Evolutionary conservation across 2,329 filamentous ascomycete species (phyloP).

Genomic region (Colletotrichum tropicicola): DNA sequence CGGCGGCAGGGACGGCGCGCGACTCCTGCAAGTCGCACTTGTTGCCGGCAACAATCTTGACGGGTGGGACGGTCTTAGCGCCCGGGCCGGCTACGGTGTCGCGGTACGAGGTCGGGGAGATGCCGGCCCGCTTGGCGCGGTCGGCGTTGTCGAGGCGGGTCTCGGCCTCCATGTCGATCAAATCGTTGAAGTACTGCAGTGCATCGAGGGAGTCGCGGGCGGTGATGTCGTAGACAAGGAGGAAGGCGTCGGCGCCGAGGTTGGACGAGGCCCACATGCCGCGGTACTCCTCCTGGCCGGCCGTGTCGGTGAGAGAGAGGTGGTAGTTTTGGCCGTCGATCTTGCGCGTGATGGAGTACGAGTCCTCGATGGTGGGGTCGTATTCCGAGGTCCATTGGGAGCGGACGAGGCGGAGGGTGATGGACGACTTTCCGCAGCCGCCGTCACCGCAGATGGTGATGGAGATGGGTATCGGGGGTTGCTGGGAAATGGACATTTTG

Average conservation of each 20-base stretch:
- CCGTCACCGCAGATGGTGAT: conserved; percentile 90
- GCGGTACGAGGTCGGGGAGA: conserved; percentile 40
- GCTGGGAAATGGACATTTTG: conserved; percentile 34
- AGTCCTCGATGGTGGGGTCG: conserved; percentile 84
- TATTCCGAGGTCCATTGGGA: conserved; percentile 87
- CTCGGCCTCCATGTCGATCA: conserved; percentile 86
- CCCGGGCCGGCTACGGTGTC: conserved; percentile 43
- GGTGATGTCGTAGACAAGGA: conserved; percentile 90
- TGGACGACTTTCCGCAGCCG: conserved; percentile 85
- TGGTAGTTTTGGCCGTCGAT: conserved; percentile 85
- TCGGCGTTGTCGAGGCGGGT: conserved; percentile 70
- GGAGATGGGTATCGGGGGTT: conserved; percentile 65
- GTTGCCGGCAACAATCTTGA: conserved; percentile 87
- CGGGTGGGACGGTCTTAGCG: conserved; percentile 68
- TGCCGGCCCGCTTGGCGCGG: conserved; percentile 55
- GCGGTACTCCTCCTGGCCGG: conserved; percentile 90
- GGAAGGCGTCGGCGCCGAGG: conserved; percentile 81
- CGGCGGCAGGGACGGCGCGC: conserved; percentile 73
- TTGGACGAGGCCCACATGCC: conserved; percentile 86
- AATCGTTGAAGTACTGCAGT: conserved; percentile 81
- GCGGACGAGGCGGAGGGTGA: conserved; percentile 83
- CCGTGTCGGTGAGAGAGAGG: conserved; percentile 82
- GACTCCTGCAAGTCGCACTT: conserved; percentile 83
- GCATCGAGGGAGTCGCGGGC: conserved; percentile 72
- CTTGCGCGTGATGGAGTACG: conserved; percentile 82